Conservation (phyloP, 2,329 filamentous ascomycete genomes). For the Fusarium incarnatum region DNA sequence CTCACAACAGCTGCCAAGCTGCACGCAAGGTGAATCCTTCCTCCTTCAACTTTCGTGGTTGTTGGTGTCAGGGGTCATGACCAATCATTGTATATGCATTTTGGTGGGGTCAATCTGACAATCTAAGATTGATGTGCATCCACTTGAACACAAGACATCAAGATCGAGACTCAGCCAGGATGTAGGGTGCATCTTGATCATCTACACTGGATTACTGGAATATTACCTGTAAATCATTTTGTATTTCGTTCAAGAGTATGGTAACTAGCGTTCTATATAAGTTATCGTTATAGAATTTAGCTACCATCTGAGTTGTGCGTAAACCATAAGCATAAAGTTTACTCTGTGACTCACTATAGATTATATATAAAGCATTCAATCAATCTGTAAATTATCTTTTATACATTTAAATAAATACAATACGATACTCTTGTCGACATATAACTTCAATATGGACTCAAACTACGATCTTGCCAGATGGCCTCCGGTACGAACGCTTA, state of each 20-base stretch:
- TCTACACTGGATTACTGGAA: too few species aligned
- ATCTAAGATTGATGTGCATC: too few species aligned
- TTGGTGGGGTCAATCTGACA: neutral
- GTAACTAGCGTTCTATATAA: too few species aligned
- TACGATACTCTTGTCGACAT: neutral
- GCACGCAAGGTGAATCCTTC: neutral
- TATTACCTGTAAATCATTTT: too few species aligned
- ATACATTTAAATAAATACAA: accelerated
- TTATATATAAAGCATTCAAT: neutral
- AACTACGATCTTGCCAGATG: neutral
- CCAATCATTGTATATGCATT: neutral
- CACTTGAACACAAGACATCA: too few species aligned
- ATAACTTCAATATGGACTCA: neutral
- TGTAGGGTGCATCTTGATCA: too few species aligned
- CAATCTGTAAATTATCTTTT: accelerated
- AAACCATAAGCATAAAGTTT: too few species aligned
- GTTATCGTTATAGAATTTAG: too few species aligned
- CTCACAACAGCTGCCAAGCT: neutral
- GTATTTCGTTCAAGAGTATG: too few species aligned
- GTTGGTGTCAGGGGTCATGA: too few species aligned
- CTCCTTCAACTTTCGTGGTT: neutral
- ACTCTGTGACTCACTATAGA: neutral
- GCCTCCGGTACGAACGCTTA: neutral
- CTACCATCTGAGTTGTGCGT: too few species aligned
- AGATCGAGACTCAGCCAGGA: too few species aligned